Percentiles rank a stretch among this genome's conserved stretches.
Conservation (phyloP, 2,329 filamentous ascomycete genomes). For the Lojkania enalia region DNA sequence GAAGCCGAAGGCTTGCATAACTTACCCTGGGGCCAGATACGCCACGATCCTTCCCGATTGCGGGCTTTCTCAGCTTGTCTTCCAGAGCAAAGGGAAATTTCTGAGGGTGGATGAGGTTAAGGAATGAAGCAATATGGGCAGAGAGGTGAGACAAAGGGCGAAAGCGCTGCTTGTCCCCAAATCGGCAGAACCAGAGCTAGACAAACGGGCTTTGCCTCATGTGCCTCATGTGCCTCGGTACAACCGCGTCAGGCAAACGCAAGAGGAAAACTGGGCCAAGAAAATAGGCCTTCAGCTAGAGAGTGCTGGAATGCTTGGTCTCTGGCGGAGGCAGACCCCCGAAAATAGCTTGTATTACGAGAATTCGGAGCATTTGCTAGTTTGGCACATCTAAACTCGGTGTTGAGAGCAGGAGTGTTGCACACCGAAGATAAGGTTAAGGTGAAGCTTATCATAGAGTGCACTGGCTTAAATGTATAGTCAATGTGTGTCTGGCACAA, state of each 20-base stretch:
- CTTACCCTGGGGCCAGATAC: not conserved
- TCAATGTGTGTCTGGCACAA: too few relatives aligned
- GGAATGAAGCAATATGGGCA: not conserved
- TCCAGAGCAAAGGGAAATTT: not conserved
- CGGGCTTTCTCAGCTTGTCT: not conserved
- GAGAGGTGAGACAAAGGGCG: not conserved
- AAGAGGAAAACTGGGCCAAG: not conserved
- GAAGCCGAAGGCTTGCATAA: not conserved
- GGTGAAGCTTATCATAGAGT: too few relatives aligned
- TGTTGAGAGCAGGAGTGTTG: too few relatives aligned
- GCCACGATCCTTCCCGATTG: not conserved
- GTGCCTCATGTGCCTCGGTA: not conserved
- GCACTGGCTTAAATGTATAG: too few relatives aligned
- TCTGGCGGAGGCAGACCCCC: too few relatives aligned
- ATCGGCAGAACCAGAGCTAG: not conserved
- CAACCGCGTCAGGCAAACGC: not conserved
- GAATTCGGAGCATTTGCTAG: too few relatives aligned
- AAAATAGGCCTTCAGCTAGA: not conserved
- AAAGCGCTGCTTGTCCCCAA: not conserved
- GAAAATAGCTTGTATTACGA: too few relatives aligned
- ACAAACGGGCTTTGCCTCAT: too few relatives aligned
- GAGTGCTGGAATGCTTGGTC: not conserved
- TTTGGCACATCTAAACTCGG: too few relatives aligned
- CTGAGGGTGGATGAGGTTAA: not conserved
- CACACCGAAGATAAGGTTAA: too few relatives aligned